Conservation (phyloP, 2,329 filamentous ascomycete species). For the Arthrobotrys pseudoclavata region DNA sequence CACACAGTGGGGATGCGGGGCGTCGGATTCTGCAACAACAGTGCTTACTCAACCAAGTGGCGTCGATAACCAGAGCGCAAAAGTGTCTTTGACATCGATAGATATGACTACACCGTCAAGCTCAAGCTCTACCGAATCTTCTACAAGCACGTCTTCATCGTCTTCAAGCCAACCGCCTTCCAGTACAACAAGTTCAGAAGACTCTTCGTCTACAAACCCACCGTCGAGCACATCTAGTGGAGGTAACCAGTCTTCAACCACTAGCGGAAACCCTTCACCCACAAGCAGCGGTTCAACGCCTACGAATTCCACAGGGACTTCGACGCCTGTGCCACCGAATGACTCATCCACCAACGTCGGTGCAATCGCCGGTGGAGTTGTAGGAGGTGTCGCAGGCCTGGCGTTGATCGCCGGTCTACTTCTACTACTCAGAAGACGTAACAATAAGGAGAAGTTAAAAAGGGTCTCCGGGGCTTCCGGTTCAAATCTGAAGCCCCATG, state of each 20-base stretch:
- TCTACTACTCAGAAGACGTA: slow-evolving; percentile 67
- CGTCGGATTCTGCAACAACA: slow-evolving; percentile 43
- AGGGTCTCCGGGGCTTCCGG: slow-evolving; percentile 34
- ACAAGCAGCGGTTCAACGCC: slow-evolving; percentile 17
- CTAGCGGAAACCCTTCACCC: slow-evolving; percentile 8
- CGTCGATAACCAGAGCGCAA: slow-evolving; percentile 40
- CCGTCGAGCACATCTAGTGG: slow-evolving; percentile 7
- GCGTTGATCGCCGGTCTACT: slow-evolving; percentile 66
- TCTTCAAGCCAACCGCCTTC: slow-evolving; percentile 15
- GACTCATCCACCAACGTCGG: slow-evolving; percentile 65
- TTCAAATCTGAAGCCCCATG: slow-evolving; percentile 42
- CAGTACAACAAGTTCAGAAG: slow-evolving; percentile 26
- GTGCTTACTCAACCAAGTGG: slow-evolving; percentile 50
- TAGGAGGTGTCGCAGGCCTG: slow-evolving; percentile 68
- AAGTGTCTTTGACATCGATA: slow-evolving; percentile 43
- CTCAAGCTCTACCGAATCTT: slow-evolving; percentile 13
- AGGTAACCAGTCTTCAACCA: slow-evolving; percentile 5
- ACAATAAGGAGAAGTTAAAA: slow-evolving; percentile 21
- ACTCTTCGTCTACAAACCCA: slow-evolving; percentile 6
- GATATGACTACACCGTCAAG: slow-evolving; percentile 31
- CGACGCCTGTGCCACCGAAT: slow-evolving; percentile 2
- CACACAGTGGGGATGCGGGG: slow-evolving; percentile 53
- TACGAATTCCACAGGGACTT: slow-evolving; percentile 11
- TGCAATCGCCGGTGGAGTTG: slow-evolving; percentile 69
- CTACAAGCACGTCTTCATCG: slow-evolving; percentile 14